These are phyloP conservation scores for Starmerella stigmatis DNA, from an alignment of 805 yeast genomes.

Conservation along the genomic window DNA sequence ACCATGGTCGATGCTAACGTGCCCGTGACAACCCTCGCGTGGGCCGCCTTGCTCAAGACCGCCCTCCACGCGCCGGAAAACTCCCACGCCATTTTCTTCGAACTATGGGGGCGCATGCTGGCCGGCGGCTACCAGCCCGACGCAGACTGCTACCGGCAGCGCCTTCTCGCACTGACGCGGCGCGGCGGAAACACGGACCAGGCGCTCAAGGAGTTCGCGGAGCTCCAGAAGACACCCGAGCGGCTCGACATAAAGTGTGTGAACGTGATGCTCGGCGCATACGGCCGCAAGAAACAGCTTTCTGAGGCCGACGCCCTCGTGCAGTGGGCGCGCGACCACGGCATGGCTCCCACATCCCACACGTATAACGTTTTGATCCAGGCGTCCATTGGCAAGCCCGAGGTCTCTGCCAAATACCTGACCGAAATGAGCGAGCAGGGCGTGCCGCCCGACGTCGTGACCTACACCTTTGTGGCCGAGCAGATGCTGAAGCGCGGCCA, in stretches of 20 bases:
- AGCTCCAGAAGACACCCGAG: conserved; percentile 29
- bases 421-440: conserved; percentile 36
- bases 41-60: conserved; percentile 51
- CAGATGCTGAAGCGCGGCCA: conserved; percentile 39
- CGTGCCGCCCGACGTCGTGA: conserved; percentile 48
- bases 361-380: conserved; percentile 46
- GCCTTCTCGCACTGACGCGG: conserved; percentile 40
- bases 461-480: conserved; percentile 52
- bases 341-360: conserved; percentile 37
- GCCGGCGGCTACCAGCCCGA: conserved; percentile 35
- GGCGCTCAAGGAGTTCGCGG: conserved; percentile 34
- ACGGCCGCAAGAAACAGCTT: conserved; percentile 35
- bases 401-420: conserved; percentile 39
- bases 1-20: conserved; percentile 31
- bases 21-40: conserved; percentile 38
- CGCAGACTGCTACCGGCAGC: conserved; percentile 35
- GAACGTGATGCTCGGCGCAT: conserved; percentile 37
- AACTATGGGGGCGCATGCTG: conserved; percentile 34
- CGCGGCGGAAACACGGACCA: conserved; percentile 35
- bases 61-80: conserved; percentile 31
- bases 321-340: conserved; percentile 29
- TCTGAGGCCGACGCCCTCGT: conserved; percentile 39
- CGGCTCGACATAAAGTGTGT: conserved; percentile 33
- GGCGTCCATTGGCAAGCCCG: conserved; percentile 34
- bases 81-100: conserved; percentile 25